phyloP scores from a whole-genome alignment of 768 basidiomycete species.

The Epithele typhae region DNA sequence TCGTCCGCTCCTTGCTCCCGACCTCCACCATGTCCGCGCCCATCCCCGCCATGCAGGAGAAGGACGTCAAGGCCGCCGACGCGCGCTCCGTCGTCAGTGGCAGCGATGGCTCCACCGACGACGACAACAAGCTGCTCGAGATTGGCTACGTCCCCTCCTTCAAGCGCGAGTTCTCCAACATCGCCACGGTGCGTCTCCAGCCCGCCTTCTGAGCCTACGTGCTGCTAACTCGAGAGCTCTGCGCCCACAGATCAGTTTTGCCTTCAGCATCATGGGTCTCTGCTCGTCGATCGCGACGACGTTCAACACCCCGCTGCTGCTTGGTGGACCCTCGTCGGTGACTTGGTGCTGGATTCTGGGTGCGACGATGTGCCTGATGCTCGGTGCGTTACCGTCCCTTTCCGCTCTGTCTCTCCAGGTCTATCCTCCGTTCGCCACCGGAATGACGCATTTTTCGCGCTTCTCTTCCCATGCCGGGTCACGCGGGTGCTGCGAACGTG shows the following conservation, averaged over 20 bases:
- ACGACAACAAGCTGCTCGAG: slow-evolving; percentile 61
- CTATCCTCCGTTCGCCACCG: not conserved
- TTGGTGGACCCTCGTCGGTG: slow-evolving; percentile 68
- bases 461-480: too few species aligned
- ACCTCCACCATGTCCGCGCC: slow-evolving; percentile 14
- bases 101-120: slow-evolving; percentile 36
- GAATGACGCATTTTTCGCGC: too few species aligned
- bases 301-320: slow-evolving; percentile 67
- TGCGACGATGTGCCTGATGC: slow-evolving; percentile 67
- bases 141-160: slow-evolving; percentile 77
- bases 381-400: slow-evolving; percentile 33
- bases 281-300: slow-evolving; percentile 77
- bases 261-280: slow-evolving; percentile 79
- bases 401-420: not conserved
- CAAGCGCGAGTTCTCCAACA: slow-evolving; percentile 79
- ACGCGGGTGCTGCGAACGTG: too few species aligned
- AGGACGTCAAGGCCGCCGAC: slow-evolving; percentile 11
- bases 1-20: slow-evolving; percentile 5
- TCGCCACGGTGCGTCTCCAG: slow-evolving; percentile 60
- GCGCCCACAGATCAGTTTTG: slow-evolving; percentile 57
- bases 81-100: slow-evolving; percentile 17
- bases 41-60: slow-evolving; percentile 2
- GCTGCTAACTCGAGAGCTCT: not conserved
- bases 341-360: slow-evolving; percentile 78
- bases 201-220: too few species aligned